phyloP scores from a whole-genome alignment of 345 rosid species.

The Excoecaria agallocha region DNA sequence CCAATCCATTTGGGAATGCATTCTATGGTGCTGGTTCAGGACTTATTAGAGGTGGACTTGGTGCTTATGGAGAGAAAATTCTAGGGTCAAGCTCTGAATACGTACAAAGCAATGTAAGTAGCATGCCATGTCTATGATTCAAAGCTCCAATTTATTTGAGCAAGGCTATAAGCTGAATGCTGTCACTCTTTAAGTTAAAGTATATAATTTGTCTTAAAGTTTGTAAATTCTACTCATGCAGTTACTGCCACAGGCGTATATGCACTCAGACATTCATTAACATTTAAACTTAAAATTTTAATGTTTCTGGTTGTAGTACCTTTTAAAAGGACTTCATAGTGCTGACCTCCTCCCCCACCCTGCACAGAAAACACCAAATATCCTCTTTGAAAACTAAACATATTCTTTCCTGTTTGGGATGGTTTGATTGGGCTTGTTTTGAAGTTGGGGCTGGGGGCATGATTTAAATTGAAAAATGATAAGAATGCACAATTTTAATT shows the following conservation, averaged over 20 bases:
- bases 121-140: slow-evolving; percentile 14
- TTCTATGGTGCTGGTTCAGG: slow-evolving; percentile 97
- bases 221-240: not conserved
- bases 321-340: not conserved
- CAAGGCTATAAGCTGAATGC: slow-evolving; percentile 18
- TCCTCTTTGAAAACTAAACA: too few relatives aligned
- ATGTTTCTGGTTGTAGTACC: not conserved
- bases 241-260: not conserved
- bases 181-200: not conserved
- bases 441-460: not conserved
- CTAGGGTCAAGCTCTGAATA: slow-evolving; percentile 94
- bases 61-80: slow-evolving; percentile 90
- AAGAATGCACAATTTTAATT: not conserved
- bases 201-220: not conserved
- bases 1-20: slow-evolving; percentile 82
- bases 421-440: not conserved
- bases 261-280: not conserved
- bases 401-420: not conserved
- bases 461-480: not conserved
- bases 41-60: slow-evolving; percentile 78
- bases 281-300: not conserved
- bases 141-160: slow-evolving; percentile 3
- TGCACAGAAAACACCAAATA: too few relatives aligned
- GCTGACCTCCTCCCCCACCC: too few relatives aligned
- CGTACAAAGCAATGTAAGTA: slow-evolving; percentile 96